Evolutionary conservation across 2,329 filamentous ascomycete genomes (phyloP), one percentile per base, ranked within the genome.

Genomic region (Penicillium sp.): DNA sequence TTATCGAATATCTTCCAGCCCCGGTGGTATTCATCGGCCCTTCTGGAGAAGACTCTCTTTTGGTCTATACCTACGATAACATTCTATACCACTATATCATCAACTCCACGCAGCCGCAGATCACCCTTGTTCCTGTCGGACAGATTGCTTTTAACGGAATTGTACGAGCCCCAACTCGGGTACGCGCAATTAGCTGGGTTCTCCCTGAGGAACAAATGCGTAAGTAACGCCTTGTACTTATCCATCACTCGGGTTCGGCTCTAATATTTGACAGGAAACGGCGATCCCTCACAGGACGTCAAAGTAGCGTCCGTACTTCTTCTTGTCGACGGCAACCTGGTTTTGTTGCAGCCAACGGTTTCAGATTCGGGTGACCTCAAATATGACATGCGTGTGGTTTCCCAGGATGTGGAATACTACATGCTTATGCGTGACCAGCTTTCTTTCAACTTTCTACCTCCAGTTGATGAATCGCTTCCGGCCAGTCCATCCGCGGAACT

Each of bases 81-180:
- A 78, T 94, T 8, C 76, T 98, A 11, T 93, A 96, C 59, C 93
- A 98, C 63, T 98, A 89, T 63, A 82, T 98, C 45, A 91, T 98
- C 49, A 78, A 75, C 47, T 82, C 86, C 0, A 78, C 81, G 0
- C 76, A 80, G 15, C 75, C 78, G n/a, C 82, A 82, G 15, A 78
- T 94, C 21, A 83, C 82, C 29, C 76, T 97, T 19, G 79, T 94
- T 5, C 89, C 94, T 60, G 90, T 97, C n/a, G 93, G 94, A 7
- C 93, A 97, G 63, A 98, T 98, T 57, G 91, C 88, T 9, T 93
- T 98, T 55, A 87, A 98, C 63, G 93, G 93, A 31, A 96, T 98
- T 47, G 90, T 98, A 29, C 77, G 93, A 55, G 94, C 93, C 23
- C 93, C 93, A 8, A 88, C 90, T 15, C 80, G 93, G 59, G 93